These are phyloP conservation scores for Oenanthe sinensis DNA, from an alignment of 129 eudicot genomes.

Conservation along the genomic window DNA sequence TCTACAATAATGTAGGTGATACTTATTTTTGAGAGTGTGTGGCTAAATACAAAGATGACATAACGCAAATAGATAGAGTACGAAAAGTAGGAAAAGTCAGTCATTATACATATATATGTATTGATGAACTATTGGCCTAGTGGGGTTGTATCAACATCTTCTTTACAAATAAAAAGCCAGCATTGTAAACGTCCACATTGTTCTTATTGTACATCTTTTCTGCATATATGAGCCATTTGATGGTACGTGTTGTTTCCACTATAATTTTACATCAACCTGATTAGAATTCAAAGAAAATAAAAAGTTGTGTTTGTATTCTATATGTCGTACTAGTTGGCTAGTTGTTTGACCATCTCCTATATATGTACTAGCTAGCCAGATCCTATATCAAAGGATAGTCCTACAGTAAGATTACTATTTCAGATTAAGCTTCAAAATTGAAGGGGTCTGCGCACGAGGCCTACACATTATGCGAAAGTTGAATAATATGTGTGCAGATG, in stretches of 20 bases:
- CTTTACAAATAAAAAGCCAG: neutral
- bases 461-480: neutral
- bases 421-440: neutral
- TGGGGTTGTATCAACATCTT: constrained; percentile 9
- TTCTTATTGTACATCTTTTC: neutral
- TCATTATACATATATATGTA: neutral
- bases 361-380: neutral
- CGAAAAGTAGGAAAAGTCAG: neutral
- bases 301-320: neutral
- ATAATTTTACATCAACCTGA: neutral
- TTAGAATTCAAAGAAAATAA: neutral
- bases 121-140: neutral
- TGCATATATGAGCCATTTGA: neutral
- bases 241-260: constrained; percentile 1
- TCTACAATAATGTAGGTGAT: neutral
- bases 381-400: neutral
- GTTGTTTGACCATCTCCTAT: neutral
- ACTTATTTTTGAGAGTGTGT: neutral
- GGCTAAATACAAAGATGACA: neutral
- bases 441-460: neutral
- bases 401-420: neutral
- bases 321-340: neutral
- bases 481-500: neutral
- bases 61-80: neutral
- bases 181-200: neutral